Base-by-base conservation (phyloP, 2,329 filamentous ascomycete genomes). In the Monosporascus sp. region DNA sequence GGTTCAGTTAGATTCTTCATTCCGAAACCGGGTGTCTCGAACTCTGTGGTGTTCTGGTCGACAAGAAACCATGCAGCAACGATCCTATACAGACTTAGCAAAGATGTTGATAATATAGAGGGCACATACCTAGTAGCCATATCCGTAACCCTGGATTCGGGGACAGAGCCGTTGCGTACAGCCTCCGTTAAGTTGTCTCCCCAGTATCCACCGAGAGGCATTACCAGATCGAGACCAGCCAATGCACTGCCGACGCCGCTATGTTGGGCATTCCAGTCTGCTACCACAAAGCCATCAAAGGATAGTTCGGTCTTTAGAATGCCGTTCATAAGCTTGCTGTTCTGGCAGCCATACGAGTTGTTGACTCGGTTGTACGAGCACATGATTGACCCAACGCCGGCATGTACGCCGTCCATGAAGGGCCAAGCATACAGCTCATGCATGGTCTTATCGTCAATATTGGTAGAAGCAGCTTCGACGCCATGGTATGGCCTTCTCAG, bases 111-210 rank as follows among this genome's bases (percentile, higher is more conserved):
- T 77, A 64, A 55, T 72, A 64, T 31, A 83, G 73, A 51, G 80
- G 69, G 17, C 40, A 46, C 54, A 57, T 83, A 76, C 57, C 91
- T 84, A 9, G 85, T 87, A 0, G 82, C 87, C 84, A 93, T 93
- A 68, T 96, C 90, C 51, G 88, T 85, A 1, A 95, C 65, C 26
- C 90, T 79, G 65, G 79, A 84, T 59, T 86, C 82, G 1, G 81
- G 81, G 8, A 95, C 74, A 0, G 87, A 89, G 4, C 89, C 88
- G 62, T 94, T 94, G 31, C 81, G 72, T n/a, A 95, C 83, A 0
- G 88, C 88, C 53, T 88, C 74, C 0, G 86, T 87, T 53, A 95
- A 70, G 65, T 91, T 92, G 7, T 70, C 62, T 0, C 88, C 89
- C 70, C 76, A 81, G 2, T 83, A 76, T 0, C 76, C 77, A 3